A percentile compares a stretch with the other conserved stretches of the same genome.
phyloP scores from a whole-genome alignment of 306 rosid species.

The Geum urbanum region DNA sequence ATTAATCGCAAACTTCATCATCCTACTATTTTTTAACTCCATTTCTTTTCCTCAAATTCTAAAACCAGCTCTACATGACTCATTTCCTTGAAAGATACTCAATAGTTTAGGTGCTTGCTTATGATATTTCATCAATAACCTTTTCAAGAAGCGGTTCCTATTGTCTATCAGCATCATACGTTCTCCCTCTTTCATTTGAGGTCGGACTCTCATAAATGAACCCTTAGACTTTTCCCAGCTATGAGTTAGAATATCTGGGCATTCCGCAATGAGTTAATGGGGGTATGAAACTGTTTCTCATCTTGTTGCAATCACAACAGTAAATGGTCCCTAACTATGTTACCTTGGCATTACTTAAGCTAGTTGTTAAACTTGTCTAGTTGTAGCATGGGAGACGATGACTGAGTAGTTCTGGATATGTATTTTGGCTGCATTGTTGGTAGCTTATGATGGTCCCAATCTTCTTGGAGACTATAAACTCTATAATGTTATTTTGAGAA shows the following conservation, averaged over 20 bases:
- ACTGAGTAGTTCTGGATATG: too few species aligned
- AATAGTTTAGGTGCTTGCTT: conserved; percentile 1
- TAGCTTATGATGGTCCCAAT: too few species aligned
- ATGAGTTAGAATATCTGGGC: conserved; percentile 7
- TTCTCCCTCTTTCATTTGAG: conserved; percentile 7
- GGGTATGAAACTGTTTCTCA: too few species aligned
- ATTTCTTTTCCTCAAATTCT: not conserved
- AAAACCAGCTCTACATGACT: not conserved
- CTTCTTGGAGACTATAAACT: too few species aligned
- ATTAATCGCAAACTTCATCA: not conserved
- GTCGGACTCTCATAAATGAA: conserved; percentile 33
- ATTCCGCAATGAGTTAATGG: too few species aligned
- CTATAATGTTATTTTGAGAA: too few species aligned
- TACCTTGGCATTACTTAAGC: too few species aligned
- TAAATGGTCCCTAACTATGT: too few species aligned
- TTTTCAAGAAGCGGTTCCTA: not conserved
- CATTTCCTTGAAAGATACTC: not conserved
- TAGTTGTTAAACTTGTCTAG: too few species aligned
- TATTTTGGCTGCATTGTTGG: too few species aligned
- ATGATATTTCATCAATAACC: conserved; percentile 2
- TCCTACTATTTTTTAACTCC: not conserved
- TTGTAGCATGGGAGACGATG: too few species aligned
- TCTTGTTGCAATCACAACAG: too few species aligned
- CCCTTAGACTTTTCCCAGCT: conserved; percentile 41
- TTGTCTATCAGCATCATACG: not conserved